A percentile compares a stretch with the other conserved stretches of the same genome.
phyloP scores from a whole-genome alignment of 2,329 filamentous ascomycete genomes.

The Fusarium sterilihyphosum region DNA sequence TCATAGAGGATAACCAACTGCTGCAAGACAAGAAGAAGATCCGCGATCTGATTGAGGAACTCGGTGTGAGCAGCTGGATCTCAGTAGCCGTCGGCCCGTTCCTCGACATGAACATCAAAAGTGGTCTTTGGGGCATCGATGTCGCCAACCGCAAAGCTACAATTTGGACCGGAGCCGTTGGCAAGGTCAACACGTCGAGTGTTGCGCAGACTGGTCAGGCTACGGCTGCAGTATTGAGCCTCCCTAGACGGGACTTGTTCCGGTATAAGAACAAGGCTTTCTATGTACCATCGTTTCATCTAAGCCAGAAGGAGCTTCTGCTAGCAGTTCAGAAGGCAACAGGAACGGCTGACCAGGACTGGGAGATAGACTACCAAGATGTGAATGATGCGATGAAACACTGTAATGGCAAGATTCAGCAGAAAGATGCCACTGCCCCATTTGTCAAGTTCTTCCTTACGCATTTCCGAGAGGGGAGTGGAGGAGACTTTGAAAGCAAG shows the following conservation, averaged over 20 bases:
- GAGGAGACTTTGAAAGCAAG: constrained; percentile 13
- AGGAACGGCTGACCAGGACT: constrained; percentile 6
- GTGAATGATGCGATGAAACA: background rate
- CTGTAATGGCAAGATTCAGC: constrained; percentile 1
- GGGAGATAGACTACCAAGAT: constrained; percentile 1
- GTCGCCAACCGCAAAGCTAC: constrained; percentile 4
- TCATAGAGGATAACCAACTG: constrained; percentile 16
- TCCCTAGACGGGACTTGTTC: background rate
- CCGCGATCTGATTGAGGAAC: constrained; percentile 11
- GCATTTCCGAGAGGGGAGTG: constrained; percentile 3
- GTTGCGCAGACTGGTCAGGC: constrained; percentile 4
- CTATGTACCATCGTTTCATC: background rate
- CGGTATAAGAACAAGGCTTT: constrained; percentile 16
- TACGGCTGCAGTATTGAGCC: constrained; percentile 2
- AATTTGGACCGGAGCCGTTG: background rate
- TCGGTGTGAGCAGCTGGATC: constrained; percentile 23
- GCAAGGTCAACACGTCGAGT: background rate
- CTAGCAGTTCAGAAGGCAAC: constrained; percentile 4
- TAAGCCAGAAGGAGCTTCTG: constrained; percentile 13
- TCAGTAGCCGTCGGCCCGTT: constrained; percentile 17
- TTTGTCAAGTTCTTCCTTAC: constrained; percentile 24
- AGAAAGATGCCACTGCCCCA: background rate
- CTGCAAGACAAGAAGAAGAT: constrained; percentile 13
- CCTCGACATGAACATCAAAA: constrained; percentile 7
- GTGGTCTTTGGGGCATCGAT: constrained; percentile 19